A percentile compares a stretch with the other conserved stretches of the same genome.
phyloP scores from a whole-genome alignment of 805 yeast species.

The Ogataea nonfermentans region DNA sequence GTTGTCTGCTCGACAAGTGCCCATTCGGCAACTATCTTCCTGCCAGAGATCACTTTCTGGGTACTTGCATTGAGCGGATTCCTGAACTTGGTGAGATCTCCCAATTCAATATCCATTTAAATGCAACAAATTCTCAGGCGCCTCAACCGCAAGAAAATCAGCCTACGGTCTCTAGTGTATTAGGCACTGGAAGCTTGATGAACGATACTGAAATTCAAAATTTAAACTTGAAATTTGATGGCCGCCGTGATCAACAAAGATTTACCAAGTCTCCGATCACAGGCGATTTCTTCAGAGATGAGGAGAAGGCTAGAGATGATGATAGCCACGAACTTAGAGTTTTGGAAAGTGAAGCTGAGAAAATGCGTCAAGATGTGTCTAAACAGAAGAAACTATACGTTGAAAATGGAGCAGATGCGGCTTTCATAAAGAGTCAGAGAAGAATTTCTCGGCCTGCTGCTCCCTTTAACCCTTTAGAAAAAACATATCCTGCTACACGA shows the following conservation, averaged over 20 bases:
- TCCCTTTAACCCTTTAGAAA: background rate
- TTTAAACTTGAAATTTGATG: no score
- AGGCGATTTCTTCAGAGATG: conserved; percentile 20
- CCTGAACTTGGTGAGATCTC: conserved; percentile 24
- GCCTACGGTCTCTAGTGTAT: no score
- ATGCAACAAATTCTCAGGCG: conserved; percentile 2
- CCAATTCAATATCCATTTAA: conserved; percentile 21
- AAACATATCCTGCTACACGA: background rate
- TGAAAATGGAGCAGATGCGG: background rate
- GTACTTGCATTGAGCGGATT: conserved; percentile 44
- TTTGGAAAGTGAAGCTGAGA: conserved; percentile 6
- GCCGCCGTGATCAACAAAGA: background rate
- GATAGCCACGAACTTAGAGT: conserved; percentile 12
- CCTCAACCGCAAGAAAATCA: background rate
- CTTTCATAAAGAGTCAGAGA: background rate
- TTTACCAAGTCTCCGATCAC: background rate
- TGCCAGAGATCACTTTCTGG: conserved; percentile 49
- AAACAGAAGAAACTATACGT: conserved; percentile 1
- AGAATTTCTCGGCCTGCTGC: background rate
- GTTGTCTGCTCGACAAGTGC: conserved; percentile 42
- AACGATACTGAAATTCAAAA: no score
- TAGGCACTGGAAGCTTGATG: no score
- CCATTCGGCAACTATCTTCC: conserved; percentile 42
- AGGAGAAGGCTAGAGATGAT: conserved; percentile 19
- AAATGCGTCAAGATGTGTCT: conserved; percentile 8